Conservation (phyloP, 352 stramenopile species). For the Phytophthora pluvialis region DNA sequence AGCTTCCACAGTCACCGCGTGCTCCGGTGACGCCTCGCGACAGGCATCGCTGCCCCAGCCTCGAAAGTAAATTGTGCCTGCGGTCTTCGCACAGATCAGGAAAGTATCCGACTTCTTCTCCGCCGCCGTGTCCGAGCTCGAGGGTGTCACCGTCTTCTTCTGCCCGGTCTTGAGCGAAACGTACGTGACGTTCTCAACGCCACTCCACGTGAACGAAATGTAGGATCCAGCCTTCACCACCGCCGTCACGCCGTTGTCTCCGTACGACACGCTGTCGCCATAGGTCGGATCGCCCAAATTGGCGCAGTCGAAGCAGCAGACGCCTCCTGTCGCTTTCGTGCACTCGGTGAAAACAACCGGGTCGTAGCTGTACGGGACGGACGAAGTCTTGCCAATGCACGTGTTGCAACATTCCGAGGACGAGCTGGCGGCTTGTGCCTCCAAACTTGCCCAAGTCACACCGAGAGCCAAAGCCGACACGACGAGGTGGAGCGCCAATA, state of each 20-base stretch:
- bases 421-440: conserved; percentile 12
- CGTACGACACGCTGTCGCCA: conserved; percentile 39
- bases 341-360: conserved; percentile 66
- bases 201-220: conserved; percentile 60
- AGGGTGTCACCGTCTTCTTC: conserved; percentile 71
- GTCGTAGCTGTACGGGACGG: conserved; percentile 69
- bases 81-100: conserved; percentile 61
- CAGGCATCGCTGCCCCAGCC: conserved; percentile 66
- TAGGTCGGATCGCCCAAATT: conserved; percentile 42
- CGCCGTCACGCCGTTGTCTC: conserved; percentile 56
- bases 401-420: conserved; percentile 57
- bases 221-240: conserved; percentile 54
- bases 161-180: conserved; percentile 61
- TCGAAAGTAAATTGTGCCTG: conserved; percentile 63
- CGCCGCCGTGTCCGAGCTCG: conserved; percentile 40
- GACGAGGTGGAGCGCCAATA: conserved; percentile 7
- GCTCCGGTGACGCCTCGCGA: conserved; percentile 53
- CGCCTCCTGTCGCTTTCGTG: conserved; percentile 43
- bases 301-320: conserved; percentile 80
- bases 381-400: conserved; percentile 73
- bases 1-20: conserved; percentile 49
- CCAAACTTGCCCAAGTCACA: conserved; percentile 12
- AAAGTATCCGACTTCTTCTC: conserved; percentile 49
- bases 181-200: conserved; percentile 67
- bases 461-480: conserved; percentile 5